These are phyloP conservation scores for Saccharum hybrid DNA, from an alignment of 202 grass and related monocot genomes.

Conservation along the genomic window DNA sequence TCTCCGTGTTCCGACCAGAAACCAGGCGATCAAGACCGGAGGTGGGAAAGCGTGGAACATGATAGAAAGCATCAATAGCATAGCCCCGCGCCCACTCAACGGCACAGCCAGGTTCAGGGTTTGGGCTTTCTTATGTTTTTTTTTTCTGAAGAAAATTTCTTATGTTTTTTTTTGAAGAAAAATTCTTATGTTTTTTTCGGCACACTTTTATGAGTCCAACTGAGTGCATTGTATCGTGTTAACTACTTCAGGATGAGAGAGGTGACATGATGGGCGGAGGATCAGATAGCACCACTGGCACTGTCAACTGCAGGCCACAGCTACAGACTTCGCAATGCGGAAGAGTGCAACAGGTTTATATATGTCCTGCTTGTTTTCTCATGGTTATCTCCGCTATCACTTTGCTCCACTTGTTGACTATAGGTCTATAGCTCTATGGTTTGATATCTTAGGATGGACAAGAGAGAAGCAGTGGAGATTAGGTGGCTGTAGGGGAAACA, in stretches of 20 bases:
- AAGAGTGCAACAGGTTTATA: conserved; percentile 35
- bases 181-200: too few species aligned
- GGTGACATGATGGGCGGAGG: background rate
- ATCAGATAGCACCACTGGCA: background rate
- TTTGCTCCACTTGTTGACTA: background rate
- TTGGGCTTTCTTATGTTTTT: background rate
- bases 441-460: conserved; percentile 33
- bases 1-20: conserved; percentile 42
- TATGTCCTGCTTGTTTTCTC: background rate
- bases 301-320: background rate
- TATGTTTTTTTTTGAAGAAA: too few species aligned
- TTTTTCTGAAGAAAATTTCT: too few species aligned
- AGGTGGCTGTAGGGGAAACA: conserved; percentile 48
- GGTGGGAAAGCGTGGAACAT: background rate
- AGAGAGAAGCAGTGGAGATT: conserved; percentile 36
- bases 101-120: conserved; percentile 17
- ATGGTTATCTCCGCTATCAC: background rate
- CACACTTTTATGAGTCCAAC: too few species aligned
- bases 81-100: background rate
- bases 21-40: conserved; percentile 30
- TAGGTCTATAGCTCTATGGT: background rate
- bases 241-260: conserved; percentile 1
- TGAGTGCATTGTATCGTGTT: background rate
- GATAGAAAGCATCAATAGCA: conserved; percentile 22
- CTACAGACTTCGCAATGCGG: conserved; percentile 9